A percentile compares a stretch with the other conserved stretches of the same genome.
Conservation (phyloP, 2,329 filamentous ascomycete species). For the Ramichloridium luteum region DNA sequence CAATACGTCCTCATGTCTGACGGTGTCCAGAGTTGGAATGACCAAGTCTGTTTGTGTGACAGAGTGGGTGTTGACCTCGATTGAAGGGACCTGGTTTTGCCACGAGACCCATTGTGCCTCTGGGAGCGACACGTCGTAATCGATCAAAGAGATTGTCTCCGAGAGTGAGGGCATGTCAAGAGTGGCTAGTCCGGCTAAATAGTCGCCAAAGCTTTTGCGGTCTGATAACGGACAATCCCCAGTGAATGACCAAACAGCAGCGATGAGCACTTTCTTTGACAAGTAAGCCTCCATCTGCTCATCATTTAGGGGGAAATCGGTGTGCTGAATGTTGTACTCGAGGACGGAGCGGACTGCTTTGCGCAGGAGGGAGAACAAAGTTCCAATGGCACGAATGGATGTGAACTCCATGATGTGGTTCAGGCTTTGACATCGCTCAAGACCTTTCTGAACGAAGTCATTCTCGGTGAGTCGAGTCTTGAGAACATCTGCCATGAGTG, state of each 20-base stretch:
- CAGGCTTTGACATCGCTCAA: conserved; percentile 63
- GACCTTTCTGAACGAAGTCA: conserved; percentile 64
- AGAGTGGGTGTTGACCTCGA: conserved; percentile 97
- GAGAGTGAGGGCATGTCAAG: conserved; percentile 77
- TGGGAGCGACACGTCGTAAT: conserved; percentile 83
- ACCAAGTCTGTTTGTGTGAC: conserved; percentile 97
- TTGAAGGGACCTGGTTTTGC: conserved; percentile 85
- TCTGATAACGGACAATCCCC: conserved; percentile 85
- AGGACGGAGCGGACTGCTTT: conserved; percentile 85
- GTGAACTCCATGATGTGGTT: conserved; percentile 99
- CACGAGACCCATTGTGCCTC: conserved; percentile 81
- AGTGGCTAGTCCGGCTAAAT: conserved; percentile 66
- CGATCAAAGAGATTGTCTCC: conserved; percentile 68
- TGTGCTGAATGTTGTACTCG: conserved; percentile 89
- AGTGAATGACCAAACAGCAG: conserved; percentile 88
- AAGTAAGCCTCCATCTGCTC: conserved; percentile 84
- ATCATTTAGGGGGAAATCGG: conserved; percentile 82
- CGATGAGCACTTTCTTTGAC: conserved; percentile 85
- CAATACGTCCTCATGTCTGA: conserved; percentile 95
- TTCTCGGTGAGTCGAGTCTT: conserved; percentile 64
- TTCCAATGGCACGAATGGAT: conserved; percentile 75
- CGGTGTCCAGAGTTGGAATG: conserved; percentile 92
- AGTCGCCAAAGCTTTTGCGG: conserved; percentile 80
- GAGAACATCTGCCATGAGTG: conserved; percentile 66
- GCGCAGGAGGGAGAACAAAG: conserved; percentile 88